A percentile compares a stretch with the other conserved stretches of the same genome.
These are phyloP conservation scores for Moelleriella libera DNA, from an alignment of 2,329 filamentous ascomycete genomes.

Conservation along the genomic window DNA sequence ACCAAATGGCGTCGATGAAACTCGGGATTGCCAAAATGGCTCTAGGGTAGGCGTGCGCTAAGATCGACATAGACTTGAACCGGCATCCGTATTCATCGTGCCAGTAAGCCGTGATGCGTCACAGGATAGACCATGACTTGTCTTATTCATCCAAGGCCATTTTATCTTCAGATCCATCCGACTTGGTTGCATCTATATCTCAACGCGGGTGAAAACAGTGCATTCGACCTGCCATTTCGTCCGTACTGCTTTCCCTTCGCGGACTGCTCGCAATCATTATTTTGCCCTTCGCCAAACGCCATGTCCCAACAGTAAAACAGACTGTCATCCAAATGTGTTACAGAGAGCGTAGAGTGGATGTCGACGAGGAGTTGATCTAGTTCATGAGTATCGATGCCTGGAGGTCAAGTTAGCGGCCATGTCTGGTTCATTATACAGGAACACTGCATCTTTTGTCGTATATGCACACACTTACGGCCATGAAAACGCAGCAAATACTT, in stretches of 20 bases:
- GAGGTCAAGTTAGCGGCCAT: constrained; percentile 2
- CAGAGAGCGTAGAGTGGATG: not conserved
- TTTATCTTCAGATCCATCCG: too few relatives aligned
- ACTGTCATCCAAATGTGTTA: not conserved
- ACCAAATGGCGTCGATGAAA: not conserved
- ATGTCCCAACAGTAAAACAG: not conserved
- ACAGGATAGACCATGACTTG: too few relatives aligned
- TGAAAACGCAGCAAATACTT: constrained; percentile 80
- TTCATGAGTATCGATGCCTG: constrained; percentile 22
- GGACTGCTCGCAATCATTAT: too few relatives aligned
- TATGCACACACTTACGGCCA: constrained; percentile 58
- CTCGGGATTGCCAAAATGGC: not conserved
- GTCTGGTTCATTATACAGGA: too few relatives aligned
- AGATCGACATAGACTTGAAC: not conserved
- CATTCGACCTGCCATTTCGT: too few relatives aligned
- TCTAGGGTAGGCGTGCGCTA: not conserved
- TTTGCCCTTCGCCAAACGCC: not conserved
- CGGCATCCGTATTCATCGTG: too few relatives aligned
- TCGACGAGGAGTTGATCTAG: constrained; percentile 10
- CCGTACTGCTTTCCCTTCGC: too few relatives aligned
- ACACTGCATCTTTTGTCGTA: not conserved
- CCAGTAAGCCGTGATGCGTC: too few relatives aligned
- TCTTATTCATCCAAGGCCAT: too few relatives aligned
- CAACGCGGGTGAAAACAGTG: too few relatives aligned
- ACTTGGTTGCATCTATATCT: too few relatives aligned